phyloP scores from a whole-genome alignment of 768 basidiomycete species.

The Leccinum aurantiacum region DNA sequence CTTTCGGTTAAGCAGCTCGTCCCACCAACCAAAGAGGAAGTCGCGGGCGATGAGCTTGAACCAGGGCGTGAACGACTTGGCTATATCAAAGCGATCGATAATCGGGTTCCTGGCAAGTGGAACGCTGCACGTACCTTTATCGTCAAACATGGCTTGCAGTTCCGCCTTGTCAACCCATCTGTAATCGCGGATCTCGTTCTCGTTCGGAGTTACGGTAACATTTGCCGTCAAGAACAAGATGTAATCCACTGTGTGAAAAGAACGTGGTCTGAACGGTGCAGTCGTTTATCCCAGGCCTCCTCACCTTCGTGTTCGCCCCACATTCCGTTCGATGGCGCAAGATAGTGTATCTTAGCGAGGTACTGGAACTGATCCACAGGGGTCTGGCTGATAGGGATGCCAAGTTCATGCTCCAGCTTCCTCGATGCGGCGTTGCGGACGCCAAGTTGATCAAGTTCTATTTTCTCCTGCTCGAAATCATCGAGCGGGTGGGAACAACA shows the following conservation, averaged over 20 bases:
- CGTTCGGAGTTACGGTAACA: constrained; percentile 78
- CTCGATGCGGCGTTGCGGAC: constrained; percentile 89
- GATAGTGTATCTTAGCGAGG: constrained; percentile 94
- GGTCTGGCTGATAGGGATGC: constrained; percentile 78
- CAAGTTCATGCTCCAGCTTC: constrained; percentile 95
- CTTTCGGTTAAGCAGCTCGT: constrained; percentile 71
- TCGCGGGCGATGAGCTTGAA: constrained; percentile 98
- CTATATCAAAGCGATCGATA: constrained; percentile 38
- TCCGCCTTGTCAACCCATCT: constrained; percentile 92
- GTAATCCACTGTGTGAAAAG: constrained; percentile 78
- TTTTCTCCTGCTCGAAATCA: constrained; percentile 84
- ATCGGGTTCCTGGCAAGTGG: constrained; percentile 1
- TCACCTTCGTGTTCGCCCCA: constrained; percentile 99
- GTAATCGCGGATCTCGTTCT: constrained; percentile 88
- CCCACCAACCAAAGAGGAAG: constrained; percentile 99
- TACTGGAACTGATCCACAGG: constrained; percentile 88
- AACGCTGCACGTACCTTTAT: constrained; percentile 51
- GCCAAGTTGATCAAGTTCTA: constrained; percentile 74
- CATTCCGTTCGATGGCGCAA: constrained; percentile 86
- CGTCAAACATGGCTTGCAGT: constrained; percentile 86
- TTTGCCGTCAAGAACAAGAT: constrained; percentile 92
- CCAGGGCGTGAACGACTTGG: constrained; percentile 95
- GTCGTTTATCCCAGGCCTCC: constrained; percentile 12
- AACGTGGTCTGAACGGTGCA: constrained; percentile 10
- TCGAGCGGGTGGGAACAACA: constrained; percentile 97